phyloP scores from a whole-genome alignment of 768 basidiomycete species.

The Naganishia antarctica region DNA sequence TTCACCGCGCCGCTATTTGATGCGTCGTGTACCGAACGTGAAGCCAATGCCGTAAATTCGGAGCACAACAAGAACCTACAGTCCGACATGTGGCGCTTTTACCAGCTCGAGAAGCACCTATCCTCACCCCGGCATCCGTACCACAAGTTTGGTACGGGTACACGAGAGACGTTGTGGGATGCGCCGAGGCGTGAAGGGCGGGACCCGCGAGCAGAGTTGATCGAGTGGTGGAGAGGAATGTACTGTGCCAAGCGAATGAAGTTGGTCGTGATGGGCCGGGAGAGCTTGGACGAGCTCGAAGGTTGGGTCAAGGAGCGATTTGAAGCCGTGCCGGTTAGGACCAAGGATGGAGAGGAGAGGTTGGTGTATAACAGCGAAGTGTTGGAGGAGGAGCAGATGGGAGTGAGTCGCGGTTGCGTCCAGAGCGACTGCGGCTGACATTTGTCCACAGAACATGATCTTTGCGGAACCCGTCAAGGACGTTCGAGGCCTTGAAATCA shows the following conservation, averaged over 20 bases:
- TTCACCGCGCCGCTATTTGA: constrained; percentile 88
- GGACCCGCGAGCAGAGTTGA: constrained; percentile 51
- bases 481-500: constrained; percentile 74
- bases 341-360: constrained; percentile 33
- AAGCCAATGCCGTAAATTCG: constrained; percentile 74
- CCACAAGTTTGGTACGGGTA: constrained; percentile 88
- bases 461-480: constrained; percentile 84
- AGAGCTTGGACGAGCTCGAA: constrained; percentile 43
- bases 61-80: constrained; percentile 87
- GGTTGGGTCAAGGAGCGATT: constrained; percentile 45
- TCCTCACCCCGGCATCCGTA: constrained; percentile 74
- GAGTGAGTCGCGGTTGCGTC: constrained; percentile 33
- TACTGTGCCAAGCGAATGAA: constrained; percentile 54
- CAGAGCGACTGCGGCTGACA: background rate
- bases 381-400: constrained; percentile 39
- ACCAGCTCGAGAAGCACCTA: constrained; percentile 85
- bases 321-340: constrained; percentile 41
- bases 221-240: constrained; percentile 51
- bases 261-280: constrained; percentile 56
- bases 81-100: constrained; percentile 75
- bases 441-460: constrained; percentile 34
- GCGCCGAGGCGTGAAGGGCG: constrained; percentile 45
- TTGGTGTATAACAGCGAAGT: constrained; percentile 39
- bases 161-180: constrained; percentile 52
- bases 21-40: constrained; percentile 52